These are phyloP conservation scores for Wallacemonas rigidus DNA, from an alignment of 208 protist genomes.

Conservation along the genomic window DNA sequence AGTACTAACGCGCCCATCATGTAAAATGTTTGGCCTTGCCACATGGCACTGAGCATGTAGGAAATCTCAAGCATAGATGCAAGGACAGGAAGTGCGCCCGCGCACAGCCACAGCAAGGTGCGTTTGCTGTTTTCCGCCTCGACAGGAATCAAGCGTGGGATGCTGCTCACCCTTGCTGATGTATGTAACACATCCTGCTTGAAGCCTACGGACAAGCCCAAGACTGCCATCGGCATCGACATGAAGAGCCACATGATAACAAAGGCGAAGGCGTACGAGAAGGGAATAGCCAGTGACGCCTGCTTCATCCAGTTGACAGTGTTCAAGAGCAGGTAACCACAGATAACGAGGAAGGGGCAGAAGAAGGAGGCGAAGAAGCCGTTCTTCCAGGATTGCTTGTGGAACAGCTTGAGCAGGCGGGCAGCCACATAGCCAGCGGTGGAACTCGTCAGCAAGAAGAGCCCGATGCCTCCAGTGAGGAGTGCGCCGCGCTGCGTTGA, in stretches of 20 bases:
- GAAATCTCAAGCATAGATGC: constrained; percentile 98
- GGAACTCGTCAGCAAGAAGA: constrained; percentile 65
- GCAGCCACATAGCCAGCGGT: constrained; percentile 90
- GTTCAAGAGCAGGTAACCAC: constrained; percentile 64
- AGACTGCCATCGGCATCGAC: constrained; percentile 93
- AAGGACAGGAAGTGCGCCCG: constrained; percentile 95
- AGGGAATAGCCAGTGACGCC: constrained; percentile 64
- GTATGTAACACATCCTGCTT: constrained; percentile 55
- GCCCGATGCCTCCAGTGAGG: constrained; percentile 68
- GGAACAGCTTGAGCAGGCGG: constrained; percentile 86
- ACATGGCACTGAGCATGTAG: constrained; percentile 95
- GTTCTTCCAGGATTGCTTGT: constrained; percentile 82
- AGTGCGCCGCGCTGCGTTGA: constrained; percentile 92
- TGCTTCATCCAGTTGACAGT: constrained; percentile 64
- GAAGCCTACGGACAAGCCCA: constrained; percentile 93
- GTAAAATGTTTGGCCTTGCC: constrained; percentile 94
- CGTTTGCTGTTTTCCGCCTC: constrained; percentile 28
- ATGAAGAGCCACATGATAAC: constrained; percentile 84
- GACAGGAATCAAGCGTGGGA: constrained; percentile 94
- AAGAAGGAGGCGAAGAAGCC: constrained; percentile 59
- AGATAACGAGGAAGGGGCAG: constrained; percentile 45
- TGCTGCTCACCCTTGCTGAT: constrained; percentile 90
- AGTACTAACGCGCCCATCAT: constrained; percentile 95
- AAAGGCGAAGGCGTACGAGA: constrained; percentile 55
- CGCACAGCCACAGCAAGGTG: constrained; percentile 18